These are phyloP conservation scores for Fulvia fulva DNA, from an alignment of 2,329 filamentous ascomycete species.

Conservation along the genomic window DNA sequence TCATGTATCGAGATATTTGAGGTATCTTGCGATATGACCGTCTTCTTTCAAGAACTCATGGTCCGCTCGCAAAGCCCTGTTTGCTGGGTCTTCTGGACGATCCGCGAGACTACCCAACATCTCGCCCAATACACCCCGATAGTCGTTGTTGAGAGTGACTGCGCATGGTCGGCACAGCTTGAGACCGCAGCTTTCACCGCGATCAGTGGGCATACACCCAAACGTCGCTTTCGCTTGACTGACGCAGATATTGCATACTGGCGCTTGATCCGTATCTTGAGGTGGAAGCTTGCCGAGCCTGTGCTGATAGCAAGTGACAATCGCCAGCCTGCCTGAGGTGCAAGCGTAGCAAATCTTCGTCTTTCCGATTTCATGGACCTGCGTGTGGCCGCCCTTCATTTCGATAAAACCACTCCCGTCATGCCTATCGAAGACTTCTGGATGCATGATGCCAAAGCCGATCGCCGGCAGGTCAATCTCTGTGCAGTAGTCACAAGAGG, in stretches of 20 bases:
- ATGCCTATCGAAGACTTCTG: conserved; percentile 30
- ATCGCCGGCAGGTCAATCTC: conserved; percentile 36
- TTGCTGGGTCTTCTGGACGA: background rate
- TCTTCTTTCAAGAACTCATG: conserved; percentile 31
- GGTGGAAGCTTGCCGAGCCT: background rate
- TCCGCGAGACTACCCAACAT: conserved; percentile 19
- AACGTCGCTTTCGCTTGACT: too few species aligned
- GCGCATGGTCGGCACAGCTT: conserved; percentile 32
- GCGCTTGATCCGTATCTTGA: too few species aligned
- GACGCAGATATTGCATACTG: too few species aligned
- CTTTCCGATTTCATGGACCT: conserved; percentile 24
- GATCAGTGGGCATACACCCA: conserved; percentile 29
- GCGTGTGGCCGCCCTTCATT: conserved; percentile 29
- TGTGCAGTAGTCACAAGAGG: conserved; percentile 41
- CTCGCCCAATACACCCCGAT: conserved; percentile 22
- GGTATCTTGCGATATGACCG: conserved; percentile 28
- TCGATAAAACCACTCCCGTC: conserved; percentile 36
- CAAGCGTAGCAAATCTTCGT: conserved; percentile 40
- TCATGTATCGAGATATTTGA: conserved; percentile 7
- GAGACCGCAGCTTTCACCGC: conserved; percentile 30
- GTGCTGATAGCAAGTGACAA: conserved; percentile 15
- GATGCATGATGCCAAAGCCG: conserved; percentile 30
- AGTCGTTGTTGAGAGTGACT: conserved; percentile 15
- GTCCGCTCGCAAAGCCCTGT: conserved; percentile 31
- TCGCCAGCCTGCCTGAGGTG: conserved; percentile 32